phyloP scores from a whole-genome alignment of 306 rosid genomes.

The Glycine soja region DNA sequence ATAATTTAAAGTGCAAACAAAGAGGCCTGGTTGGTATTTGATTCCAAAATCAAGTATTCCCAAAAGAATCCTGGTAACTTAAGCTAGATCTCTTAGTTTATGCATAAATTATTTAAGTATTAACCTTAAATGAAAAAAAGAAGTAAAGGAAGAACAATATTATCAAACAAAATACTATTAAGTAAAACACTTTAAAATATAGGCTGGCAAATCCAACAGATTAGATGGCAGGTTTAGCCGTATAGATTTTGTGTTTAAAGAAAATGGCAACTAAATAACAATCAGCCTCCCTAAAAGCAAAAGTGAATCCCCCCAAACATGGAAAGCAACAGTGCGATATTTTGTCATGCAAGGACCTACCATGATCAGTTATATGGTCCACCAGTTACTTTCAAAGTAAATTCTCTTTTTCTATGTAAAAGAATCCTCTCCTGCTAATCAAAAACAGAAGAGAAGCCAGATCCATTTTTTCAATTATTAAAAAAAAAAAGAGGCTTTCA shows the following conservation, averaged over 20 bases:
- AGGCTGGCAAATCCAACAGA: not conserved
- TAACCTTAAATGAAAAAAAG: not conserved
- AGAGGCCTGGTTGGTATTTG: not conserved
- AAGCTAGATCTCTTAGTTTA: not conserved
- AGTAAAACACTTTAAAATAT: not conserved
- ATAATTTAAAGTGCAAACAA: not conserved
- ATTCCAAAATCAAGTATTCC: slow-evolving; percentile 7
- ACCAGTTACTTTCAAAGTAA: not conserved
- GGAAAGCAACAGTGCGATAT: slow-evolving; percentile 1
- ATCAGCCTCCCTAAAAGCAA: slow-evolving; percentile 11
- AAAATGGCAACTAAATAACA: not conserved
- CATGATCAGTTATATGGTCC: not conserved
- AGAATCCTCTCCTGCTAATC: not conserved
- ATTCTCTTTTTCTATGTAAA: not conserved
- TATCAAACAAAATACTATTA: slow-evolving; percentile 1
- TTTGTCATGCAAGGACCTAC: not conserved
- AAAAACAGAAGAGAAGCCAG: not conserved
- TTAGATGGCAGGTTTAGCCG: not conserved
- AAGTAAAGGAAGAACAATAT: not conserved
- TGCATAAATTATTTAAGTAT: slow-evolving; percentile 9
- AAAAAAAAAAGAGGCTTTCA: not conserved
- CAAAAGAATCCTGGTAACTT: not conserved
- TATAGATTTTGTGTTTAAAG: too few relatives aligned
- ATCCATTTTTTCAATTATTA: slow-evolving; percentile 6
- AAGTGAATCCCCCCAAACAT: not conserved